Evolutionary conservation across 2,329 filamentous ascomycete genomes (phyloP).

Genomic region (Tolypocladium amazonense): DNA sequence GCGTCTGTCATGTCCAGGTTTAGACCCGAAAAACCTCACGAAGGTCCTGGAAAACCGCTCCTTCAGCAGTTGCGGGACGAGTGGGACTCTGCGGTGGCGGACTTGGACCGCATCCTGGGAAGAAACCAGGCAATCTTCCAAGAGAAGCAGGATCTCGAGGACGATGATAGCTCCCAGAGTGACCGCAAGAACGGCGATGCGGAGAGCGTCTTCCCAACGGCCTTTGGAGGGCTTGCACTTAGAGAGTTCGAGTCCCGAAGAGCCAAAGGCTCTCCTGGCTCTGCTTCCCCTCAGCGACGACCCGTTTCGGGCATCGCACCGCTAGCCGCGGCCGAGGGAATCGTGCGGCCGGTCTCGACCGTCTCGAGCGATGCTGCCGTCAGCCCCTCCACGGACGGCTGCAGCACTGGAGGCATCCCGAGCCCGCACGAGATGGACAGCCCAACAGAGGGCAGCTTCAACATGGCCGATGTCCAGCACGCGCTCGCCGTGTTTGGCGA

Average conservation of each 20-base stretch:
- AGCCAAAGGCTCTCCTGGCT: conserved; percentile 9
- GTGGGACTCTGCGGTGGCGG: conserved; percentile 24
- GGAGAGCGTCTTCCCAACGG: conserved; percentile 17
- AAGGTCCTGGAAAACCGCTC: conserved; percentile 18
- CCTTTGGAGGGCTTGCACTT: conserved; percentile 26
- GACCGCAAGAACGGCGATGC: conserved; percentile 9
- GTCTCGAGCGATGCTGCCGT: conserved; percentile 23
- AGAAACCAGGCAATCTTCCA: conserved; percentile 21
- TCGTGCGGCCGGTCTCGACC: conserved; percentile 4
- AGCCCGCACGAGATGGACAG: conserved; percentile 27
- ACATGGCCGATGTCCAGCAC: conserved; percentile 10
- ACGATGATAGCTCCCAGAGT: conserved; percentile 8
- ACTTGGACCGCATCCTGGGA: conserved; percentile 22
- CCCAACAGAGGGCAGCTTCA: conserved; percentile 16
- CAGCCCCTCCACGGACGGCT: conserved; percentile 25
- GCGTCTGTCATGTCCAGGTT: conserved; percentile 24
- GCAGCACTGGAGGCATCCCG: conserved; percentile 18
- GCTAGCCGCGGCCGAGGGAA: background rate
- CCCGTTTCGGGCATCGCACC: background rate
- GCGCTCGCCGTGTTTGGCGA: conserved; percentile 10
- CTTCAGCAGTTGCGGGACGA: conserved; percentile 26
- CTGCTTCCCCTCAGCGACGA: background rate
- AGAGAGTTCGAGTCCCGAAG: conserved; percentile 17
- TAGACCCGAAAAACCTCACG: conserved; percentile 18
- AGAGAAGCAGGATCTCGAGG: conserved; percentile 5